phyloP scores from a whole-genome alignment of 176 grass and related monocot genomes.

The Coix lacrymajobi region DNA sequence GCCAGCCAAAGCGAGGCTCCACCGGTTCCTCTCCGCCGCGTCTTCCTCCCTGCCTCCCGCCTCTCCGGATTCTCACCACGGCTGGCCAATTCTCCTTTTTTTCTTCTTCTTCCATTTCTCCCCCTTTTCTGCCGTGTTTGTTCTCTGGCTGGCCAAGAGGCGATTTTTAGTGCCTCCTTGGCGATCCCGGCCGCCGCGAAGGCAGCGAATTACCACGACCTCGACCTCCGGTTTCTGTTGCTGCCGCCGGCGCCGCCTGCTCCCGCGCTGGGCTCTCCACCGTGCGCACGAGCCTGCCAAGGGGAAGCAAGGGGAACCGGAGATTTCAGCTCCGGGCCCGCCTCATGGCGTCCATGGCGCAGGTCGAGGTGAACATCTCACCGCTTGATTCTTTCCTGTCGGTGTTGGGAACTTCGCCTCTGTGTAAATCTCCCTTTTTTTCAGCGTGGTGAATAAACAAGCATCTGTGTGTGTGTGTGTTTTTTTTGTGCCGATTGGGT shows the following conservation, averaged over 20 bases:
- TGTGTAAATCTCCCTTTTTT: not conserved
- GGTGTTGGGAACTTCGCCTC: not conserved
- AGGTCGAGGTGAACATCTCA: constrained; percentile 25
- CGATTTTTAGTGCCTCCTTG: not conserved
- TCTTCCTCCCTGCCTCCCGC: not conserved
- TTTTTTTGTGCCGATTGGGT: not conserved
- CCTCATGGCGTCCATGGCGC: constrained; percentile 21
- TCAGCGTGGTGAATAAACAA: not conserved
- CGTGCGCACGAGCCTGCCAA: not conserved
- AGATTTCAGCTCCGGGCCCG: constrained; percentile 4
- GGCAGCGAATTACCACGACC: not conserved
- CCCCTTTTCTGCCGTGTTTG: not conserved
- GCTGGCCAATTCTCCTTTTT: not conserved
- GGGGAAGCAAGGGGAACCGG: not conserved
- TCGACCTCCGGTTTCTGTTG: not conserved
- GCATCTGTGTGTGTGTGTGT: not conserved
- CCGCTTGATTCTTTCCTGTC: not conserved
- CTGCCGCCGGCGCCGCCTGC: not conserved
- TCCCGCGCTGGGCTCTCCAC: not conserved
- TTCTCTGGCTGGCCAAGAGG: not conserved
- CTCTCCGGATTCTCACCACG: not conserved
- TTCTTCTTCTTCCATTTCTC: not conserved
- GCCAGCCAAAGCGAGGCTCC: not conserved
- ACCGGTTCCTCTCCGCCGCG: not conserved
- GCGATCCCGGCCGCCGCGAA: not conserved